These are phyloP conservation scores for Rehmannia glutinosa DNA, from an alignment of 257 asterid genomes.

Conservation along the genomic window DNA sequence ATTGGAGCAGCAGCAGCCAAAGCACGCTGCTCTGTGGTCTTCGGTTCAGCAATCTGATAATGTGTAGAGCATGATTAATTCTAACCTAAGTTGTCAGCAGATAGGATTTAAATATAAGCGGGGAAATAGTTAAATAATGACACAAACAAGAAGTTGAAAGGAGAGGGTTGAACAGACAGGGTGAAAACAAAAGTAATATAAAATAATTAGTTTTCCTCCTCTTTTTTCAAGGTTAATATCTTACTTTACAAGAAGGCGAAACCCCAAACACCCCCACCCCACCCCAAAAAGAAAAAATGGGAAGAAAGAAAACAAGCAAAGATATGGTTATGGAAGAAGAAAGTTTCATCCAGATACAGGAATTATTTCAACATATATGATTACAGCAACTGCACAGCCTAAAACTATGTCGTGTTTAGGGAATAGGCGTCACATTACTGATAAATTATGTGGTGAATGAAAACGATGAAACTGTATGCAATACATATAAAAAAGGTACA, in stretches of 20 bases:
- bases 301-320: too few relatives aligned
- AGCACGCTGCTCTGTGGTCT: conserved; percentile 65
- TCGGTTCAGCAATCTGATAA: conserved; percentile 32
- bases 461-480: neutral
- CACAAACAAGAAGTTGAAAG: neutral
- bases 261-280: too few relatives aligned
- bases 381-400: neutral
- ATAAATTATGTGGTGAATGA: neutral
- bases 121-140: neutral
- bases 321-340: too few relatives aligned
- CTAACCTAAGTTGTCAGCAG: neutral
- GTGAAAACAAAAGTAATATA: neutral
- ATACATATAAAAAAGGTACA: neutral
- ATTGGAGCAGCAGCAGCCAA: conserved; percentile 74
- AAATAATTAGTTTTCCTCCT: neutral
- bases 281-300: too few relatives aligned
- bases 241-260: neutral
- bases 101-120: neutral
- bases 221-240: neutral
- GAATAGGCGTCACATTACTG: neutral
- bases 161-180: neutral
- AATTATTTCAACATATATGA: neutral
- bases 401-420: neutral
- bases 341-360: neutral
- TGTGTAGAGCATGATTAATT: neutral